Evolutionary conservation across 768 basidiomycete genomes (phyloP), one percentile per base, ranked within the genome.

Genomic region (Calocybe gangraenosa): DNA sequence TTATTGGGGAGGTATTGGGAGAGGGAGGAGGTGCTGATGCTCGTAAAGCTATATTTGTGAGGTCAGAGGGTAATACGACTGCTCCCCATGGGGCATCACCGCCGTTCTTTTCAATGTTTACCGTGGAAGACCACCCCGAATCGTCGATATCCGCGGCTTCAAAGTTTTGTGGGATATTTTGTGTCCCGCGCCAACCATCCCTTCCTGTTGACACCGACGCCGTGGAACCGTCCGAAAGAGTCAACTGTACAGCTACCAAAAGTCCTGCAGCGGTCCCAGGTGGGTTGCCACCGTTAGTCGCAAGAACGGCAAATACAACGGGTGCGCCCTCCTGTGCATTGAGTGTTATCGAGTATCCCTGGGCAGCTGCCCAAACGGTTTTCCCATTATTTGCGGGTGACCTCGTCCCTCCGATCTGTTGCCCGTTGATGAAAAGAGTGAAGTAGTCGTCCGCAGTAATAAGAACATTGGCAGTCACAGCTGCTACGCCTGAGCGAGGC

Each of bases 381-480:
- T 31, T 2, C 2, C 37, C 37, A 21, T 37, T 22, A 17, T 34
- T 37, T 10, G 32, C 31, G 14, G 18, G 47, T 8, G 37, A 33
- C 28, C 37, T 40, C 11, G 48, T 49, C 17, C 25, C 42, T 19
- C 48, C 48, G 11, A 49, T 31, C 8, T 34, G 10, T 18, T 49
- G 42, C 10, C 48, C 48, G 23, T 49, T 49, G 21, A 44, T 31
- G 25, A 40, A 49, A 7, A 49, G 42, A 2, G 37, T 35, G 42
- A 49, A 49, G 32, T 44, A 44, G 22, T 49, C 48, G 30, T 49
- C 48, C 19, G 42, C 42, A 3, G 48, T 49, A 22, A 49, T 44
- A 22, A 44, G 42, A 21, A 49, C 15, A 23, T 35, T 20, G 17
- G 42, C 37, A 28, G 48, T 33, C n/a, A 49, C 38, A 15, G 42